Percentiles rank a stretch among this genome's conserved stretches.
These are phyloP conservation scores for Saccharomyces jurei DNA, from an alignment of 805 yeast genomes.

Conservation along the genomic window DNA sequence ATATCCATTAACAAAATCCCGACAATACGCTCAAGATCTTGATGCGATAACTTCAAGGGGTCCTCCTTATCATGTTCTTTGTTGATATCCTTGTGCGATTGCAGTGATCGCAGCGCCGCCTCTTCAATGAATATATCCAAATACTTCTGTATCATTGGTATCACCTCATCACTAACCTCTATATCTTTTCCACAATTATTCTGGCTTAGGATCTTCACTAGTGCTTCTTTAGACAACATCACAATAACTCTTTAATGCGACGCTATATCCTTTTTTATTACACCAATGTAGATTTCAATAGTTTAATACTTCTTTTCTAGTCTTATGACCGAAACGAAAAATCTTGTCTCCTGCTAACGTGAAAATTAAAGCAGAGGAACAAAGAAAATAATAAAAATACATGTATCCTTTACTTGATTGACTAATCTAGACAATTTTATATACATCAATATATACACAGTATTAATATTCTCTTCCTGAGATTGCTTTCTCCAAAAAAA, in stretches of 20 bases:
- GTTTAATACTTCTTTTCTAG: not conserved
- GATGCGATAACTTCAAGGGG: conserved; percentile 13
- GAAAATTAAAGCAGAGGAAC: not conserved
- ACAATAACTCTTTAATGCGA: not conserved
- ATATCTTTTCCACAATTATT: conserved; percentile 16
- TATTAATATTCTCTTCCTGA: not conserved
- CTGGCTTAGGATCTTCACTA: conserved; percentile 18
- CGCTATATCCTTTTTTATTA: not conserved
- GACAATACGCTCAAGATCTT: conserved; percentile 25
- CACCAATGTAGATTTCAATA: not conserved
- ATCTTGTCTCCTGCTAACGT: not conserved
- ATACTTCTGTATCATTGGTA: conserved; percentile 18
- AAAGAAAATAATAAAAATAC: not conserved
- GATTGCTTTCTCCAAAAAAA: not conserved
- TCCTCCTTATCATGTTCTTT: conserved; percentile 1
- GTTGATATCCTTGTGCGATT: conserved; percentile 8
- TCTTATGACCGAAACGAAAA: not conserved
- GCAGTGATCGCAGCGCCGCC: conserved; percentile 24
- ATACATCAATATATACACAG: not conserved
- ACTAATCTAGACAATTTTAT: not conserved
- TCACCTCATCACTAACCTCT: conserved; percentile 17
- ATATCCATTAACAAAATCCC: conserved; percentile 28
- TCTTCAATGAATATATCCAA: conserved; percentile 25
- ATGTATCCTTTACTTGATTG: not conserved
- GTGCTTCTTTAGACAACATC: conserved; percentile 16